Conservation (phyloP, 2,329 filamentous ascomycete genomes). For the Alternaria hordeiaustralica region DNA sequence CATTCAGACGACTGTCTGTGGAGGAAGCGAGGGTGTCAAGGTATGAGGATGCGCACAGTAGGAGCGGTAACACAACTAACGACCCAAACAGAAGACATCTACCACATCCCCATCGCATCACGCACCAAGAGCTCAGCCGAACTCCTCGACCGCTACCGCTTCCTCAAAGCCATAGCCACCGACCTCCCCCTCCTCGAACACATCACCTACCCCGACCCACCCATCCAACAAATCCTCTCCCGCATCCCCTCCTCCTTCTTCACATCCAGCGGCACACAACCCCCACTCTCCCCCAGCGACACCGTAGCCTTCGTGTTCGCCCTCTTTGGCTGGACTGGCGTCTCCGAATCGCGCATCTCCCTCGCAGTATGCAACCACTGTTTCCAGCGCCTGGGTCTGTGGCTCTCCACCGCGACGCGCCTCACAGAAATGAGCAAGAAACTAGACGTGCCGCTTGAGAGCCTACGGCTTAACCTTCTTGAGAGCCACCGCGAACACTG, state of each 20-base stretch:
- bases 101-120: constrained; percentile 59
- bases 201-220: constrained; percentile 41
- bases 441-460: constrained; percentile 36
- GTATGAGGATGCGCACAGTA: constrained; percentile 52
- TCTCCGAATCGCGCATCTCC: constrained; percentile 68
- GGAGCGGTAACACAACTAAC: constrained; percentile 21
- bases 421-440: constrained; percentile 45
- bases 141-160: constrained; percentile 50
- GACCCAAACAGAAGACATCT: constrained; percentile 62
- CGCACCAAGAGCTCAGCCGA: constrained; percentile 47
- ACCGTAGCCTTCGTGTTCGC: constrained; percentile 44
- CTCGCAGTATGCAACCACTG: constrained; percentile 84
- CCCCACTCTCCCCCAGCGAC: constrained; percentile 28
- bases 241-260: constrained; percentile 37
- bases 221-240: constrained; percentile 32
- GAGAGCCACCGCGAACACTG: constrained; percentile 51
- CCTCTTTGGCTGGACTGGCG: constrained; percentile 59
- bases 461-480: constrained; percentile 45
- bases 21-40: constrained; percentile 86
- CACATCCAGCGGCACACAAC: constrained; percentile 15
- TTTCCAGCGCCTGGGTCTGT: constrained; percentile 85
- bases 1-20: constrained; percentile 86
- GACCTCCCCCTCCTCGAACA: constrained; percentile 44
- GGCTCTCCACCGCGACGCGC: constrained; percentile 71
- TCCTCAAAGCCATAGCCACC: constrained; percentile 42